Evolutionary conservation across 805 yeast species (phyloP).

Genomic region (Metschnikowia henanensis): DNA sequence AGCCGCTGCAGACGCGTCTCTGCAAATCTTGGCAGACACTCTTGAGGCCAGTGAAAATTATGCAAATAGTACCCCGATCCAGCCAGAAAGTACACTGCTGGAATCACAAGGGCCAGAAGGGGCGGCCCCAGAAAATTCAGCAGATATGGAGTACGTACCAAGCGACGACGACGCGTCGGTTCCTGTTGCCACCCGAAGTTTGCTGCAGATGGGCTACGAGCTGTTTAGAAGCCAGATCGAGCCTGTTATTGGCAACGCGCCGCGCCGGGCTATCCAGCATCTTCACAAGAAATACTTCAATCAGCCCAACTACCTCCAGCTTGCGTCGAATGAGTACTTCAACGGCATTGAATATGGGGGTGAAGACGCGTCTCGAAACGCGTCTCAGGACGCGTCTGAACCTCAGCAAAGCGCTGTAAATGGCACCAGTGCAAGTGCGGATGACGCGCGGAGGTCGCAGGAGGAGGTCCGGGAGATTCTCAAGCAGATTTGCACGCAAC

Average conservation of each 20-base stretch:
- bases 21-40: too few species aligned
- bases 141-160: not conserved
- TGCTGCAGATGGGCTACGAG: slow-evolving; percentile 18
- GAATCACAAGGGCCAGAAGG: too few species aligned
- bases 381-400: not conserved
- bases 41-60: not conserved
- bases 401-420: not conserved
- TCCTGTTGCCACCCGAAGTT: not conserved
- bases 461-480: slow-evolving; percentile 11
- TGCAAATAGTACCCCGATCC: not conserved
- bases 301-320: slow-evolving; percentile 19
- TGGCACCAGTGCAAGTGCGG: not conserved
- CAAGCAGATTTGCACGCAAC: slow-evolving; percentile 12
- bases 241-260: slow-evolving; percentile 16
- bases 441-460: not conserved
- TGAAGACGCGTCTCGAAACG: not conserved
- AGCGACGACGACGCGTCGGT: not conserved
- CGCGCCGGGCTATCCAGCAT: slow-evolving; percentile 5
- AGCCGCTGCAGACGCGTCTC: not conserved
- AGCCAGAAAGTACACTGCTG: too few species aligned
- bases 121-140: not conserved
- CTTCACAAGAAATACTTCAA: slow-evolving; percentile 18
- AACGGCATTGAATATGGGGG: slow-evolving; percentile 9
- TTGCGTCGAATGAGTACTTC: slow-evolving; percentile 20
- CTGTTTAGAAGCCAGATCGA: slow-evolving; percentile 17